Base-by-base conservation (phyloP, 2,329 filamentous ascomycete species). In the Rhinocladiella similis region DNA sequence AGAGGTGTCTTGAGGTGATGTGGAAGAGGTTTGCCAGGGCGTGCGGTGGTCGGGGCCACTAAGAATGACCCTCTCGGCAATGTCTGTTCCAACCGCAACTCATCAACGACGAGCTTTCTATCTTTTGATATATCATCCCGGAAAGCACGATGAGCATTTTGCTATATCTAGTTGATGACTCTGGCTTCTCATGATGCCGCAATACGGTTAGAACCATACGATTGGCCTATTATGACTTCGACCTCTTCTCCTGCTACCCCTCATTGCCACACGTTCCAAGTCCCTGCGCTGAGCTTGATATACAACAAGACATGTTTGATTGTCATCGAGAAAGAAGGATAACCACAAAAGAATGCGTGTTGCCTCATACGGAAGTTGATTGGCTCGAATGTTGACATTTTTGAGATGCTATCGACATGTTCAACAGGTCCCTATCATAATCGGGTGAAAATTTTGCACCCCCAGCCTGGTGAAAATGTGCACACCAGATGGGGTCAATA, bases 281-380 rank as follows among this genome's bases (percentile, higher is more conserved):
- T 47, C 55, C 59, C 59, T 62, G 59, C 59, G 56, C 59, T 55
- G 56, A 38, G 35, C 47, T 36, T 50, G 46, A 59, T 47, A 54
- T 54, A 33, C 6, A 33, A 9, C 29, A 7, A 33, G 29, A 33
- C 10, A 35, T 48, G 35, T 16, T 20, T 33, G 7, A 48, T 16
- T 25, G 18, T 46, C 49, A 20, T 33, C 19, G 18, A 36, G 38
- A 27, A 50, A 53, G 47, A 27, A 49, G 49, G 33, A 54, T 39
- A 22, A 47, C 20, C 51, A 54, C 29, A 56, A 47, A n/a, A 56
- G 35, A 36, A 59, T 33, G 56, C 41, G 38, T 50, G 20, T 42
- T n/a, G 16, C 20, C 36, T 38, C 41, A 12, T 25, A 10, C 36
- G 25, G 42, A 20, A 39, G 22, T 22, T 33, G 10, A 33, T 3